Evolutionary conservation across 2,329 filamentous ascomycete species (phyloP).

Genomic region (Aureobasidium mangrovei): DNA sequence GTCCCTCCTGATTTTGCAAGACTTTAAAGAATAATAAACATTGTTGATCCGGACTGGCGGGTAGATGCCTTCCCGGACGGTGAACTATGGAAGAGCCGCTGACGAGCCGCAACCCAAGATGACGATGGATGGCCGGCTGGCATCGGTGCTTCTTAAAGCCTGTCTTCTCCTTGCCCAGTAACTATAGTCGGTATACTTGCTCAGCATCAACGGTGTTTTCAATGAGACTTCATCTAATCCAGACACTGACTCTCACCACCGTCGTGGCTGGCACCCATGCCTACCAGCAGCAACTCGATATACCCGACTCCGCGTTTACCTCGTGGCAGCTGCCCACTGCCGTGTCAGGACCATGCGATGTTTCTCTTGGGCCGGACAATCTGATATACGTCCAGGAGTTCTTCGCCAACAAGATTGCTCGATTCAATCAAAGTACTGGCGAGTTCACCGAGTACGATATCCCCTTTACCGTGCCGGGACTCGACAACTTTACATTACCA

Average conservation of each 20-base stretch:
- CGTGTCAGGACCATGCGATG: not conserved
- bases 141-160: too few species aligned
- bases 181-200: too few species aligned
- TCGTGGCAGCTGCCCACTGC: slow-evolving; percentile 4
- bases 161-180: too few species aligned
- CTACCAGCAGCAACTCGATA: not conserved
- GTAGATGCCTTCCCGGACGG: too few species aligned
- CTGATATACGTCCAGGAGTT: slow-evolving; percentile 4
- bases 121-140: too few species aligned
- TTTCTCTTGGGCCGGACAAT: slow-evolving; percentile 2
- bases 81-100: too few species aligned
- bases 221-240: not conserved
- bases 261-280: not conserved
- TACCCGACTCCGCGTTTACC: slow-evolving; percentile 1
- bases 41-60: too few species aligned
- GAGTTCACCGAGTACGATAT: slow-evolving; percentile 1
- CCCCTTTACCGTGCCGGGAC: not conserved
- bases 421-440: slow-evolving; percentile 4
- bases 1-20: too few species aligned
- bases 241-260: not conserved
- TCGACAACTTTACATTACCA: slow-evolving; percentile 3
- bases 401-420: slow-evolving; percentile 2
- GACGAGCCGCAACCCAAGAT: too few species aligned
- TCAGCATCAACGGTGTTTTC: not conserved
- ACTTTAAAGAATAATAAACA: too few species aligned